These are phyloP conservation scores for Parsonsia alboflavescens DNA, from an alignment of 257 asterid genomes.

Conservation along the genomic window DNA sequence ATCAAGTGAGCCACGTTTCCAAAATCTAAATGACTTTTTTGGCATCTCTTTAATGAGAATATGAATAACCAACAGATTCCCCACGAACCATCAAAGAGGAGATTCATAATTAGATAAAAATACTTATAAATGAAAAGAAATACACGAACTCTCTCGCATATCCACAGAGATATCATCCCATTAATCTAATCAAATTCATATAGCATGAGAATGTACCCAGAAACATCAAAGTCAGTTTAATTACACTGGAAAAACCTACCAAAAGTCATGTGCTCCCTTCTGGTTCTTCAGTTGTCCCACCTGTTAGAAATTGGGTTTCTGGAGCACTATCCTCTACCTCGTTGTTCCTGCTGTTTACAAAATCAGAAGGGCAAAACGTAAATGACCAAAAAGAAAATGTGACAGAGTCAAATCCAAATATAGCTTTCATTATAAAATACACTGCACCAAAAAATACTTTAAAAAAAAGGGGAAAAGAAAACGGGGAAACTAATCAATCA, in stretches of 20 bases:
- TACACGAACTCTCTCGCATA: background rate
- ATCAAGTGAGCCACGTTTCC: background rate
- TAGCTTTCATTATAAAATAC: background rate
- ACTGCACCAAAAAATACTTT: background rate
- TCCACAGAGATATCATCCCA: background rate
- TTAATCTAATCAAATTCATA: background rate
- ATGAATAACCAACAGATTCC: too few species aligned
- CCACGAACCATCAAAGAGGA: too few species aligned
- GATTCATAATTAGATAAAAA: background rate
- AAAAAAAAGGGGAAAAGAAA: background rate
- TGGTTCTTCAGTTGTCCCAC: slow-evolving; percentile 2
- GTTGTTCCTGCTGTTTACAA: background rate
- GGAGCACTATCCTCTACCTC: background rate
- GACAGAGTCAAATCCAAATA: background rate
- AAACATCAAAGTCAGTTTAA: background rate
- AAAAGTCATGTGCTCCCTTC: slow-evolving; percentile 1
- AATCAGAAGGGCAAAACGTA: background rate
- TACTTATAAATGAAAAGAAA: background rate
- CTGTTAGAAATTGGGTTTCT: background rate
- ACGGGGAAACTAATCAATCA: background rate
- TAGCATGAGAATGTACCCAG: background rate
- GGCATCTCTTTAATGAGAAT: background rate
- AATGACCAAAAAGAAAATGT: background rate
- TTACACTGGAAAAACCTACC: slow-evolving; percentile 2
- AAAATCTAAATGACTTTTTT: background rate